phyloP scores from a whole-genome alignment of 2,329 filamentous ascomycete species.

The Penicillium frequentans region DNA sequence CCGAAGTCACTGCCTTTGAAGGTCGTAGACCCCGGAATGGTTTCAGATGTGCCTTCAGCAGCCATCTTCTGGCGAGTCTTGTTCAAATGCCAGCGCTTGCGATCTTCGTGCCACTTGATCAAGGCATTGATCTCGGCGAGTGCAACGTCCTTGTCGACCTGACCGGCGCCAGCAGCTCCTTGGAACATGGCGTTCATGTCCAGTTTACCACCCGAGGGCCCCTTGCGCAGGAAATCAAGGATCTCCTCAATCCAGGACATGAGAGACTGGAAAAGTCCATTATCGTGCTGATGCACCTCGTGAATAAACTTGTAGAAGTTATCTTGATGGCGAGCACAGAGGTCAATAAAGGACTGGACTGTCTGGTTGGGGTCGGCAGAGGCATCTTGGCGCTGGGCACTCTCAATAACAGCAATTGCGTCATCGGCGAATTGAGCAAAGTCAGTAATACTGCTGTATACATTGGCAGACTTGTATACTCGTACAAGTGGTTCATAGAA shows the following conservation, averaged over 20 bases:
- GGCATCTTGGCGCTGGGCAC: conserved; percentile 71
- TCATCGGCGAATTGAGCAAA: conserved; percentile 93
- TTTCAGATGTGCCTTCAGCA: conserved; percentile 63
- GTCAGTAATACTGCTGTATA: conserved; percentile 95
- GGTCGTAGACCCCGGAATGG: conserved; percentile 53
- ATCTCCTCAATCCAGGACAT: conserved; percentile 98
- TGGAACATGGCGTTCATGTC: conserved; percentile 94
- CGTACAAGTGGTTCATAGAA: conserved; percentile 97
- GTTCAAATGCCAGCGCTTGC: conserved; percentile 97
- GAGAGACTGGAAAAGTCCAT: conserved; percentile 90
- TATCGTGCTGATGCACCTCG: conserved; percentile 95
- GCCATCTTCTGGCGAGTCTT: conserved; percentile 99
- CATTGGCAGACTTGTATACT: conserved; percentile 98
- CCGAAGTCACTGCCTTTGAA: conserved; percentile 89
- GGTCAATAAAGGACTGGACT: conserved; percentile 95
- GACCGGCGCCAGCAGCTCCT: conserved; percentile 67
- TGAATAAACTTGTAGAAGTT: conserved; percentile 99
- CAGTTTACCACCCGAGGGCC: conserved; percentile 77
- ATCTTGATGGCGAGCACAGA: conserved; percentile 90
- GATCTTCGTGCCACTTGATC: conserved; percentile 89
- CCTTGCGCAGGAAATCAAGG: conserved; percentile 85
- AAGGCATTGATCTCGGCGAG: conserved; percentile 79
- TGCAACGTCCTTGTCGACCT: conserved; percentile 70
- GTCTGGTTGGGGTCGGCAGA: conserved; percentile 97
- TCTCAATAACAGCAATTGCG: conserved; percentile 76